Evolutionary conservation across 2,329 filamentous ascomycete genomes (phyloP).

Genomic region (Drechslerella coelobrocha): DNA sequence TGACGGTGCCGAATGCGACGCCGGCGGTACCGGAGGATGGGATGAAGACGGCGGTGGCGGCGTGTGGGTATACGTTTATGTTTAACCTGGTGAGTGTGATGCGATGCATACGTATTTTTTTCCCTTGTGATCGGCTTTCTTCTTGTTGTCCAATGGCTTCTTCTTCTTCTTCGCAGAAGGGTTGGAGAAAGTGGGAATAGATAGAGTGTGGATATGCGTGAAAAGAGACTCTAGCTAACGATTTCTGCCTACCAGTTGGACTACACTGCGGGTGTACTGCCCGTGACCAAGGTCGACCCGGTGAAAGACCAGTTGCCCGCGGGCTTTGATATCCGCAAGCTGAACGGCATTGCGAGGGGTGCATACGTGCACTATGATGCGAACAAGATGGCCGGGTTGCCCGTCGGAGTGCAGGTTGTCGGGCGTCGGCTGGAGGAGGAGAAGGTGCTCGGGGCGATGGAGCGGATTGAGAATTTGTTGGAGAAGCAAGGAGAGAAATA

Average conservation of each 20-base stretch:
- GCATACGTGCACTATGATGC: conserved; percentile 88
- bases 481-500: conserved; percentile 63
- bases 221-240: too few species aligned
- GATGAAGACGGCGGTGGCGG: conserved; percentile 83
- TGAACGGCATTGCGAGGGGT: conserved; percentile 80
- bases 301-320: conserved; percentile 70
- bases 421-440: conserved; percentile 83
- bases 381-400: conserved; percentile 81
- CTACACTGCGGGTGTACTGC: conserved; percentile 81
- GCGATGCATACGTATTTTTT: conserved; percentile 1
- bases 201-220: too few species aligned
- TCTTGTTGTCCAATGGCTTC: too few species aligned
- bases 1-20: conserved; percentile 87
- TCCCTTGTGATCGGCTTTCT: neutral
- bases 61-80: conserved; percentile 90
- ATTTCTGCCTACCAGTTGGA: conserved; percentile 70
- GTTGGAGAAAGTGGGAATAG: too few species aligned
- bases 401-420: conserved; percentile 84
- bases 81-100: conserved; percentile 76
- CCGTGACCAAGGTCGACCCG: conserved; percentile 82
- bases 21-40: conserved; percentile 85
- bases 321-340: conserved; percentile 67
- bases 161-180: too few species aligned
- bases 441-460: conserved; percentile 83
- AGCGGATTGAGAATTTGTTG: conserved; percentile 76